Conservation (phyloP, 1,284 basidiomycete species). For the Ceratobasidium theobromae region DNA sequence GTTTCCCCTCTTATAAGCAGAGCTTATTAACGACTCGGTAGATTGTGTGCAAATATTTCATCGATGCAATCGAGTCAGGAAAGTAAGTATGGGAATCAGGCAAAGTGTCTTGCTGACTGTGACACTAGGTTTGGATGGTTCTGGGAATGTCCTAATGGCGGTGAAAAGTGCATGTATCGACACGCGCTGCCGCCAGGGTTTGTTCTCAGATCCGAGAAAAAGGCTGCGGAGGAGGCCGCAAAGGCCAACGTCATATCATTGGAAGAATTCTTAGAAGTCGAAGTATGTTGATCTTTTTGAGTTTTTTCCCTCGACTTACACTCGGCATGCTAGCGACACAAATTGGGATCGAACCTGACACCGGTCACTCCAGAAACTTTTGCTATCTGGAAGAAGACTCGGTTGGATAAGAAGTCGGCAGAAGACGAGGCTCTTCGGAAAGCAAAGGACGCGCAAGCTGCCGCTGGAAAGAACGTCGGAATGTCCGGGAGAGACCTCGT, state of each 20-base stretch:
- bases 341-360: conserved; percentile 87
- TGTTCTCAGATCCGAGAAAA: conserved; percentile 88
- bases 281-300: conserved; percentile 58
- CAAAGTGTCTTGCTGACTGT: background rate
- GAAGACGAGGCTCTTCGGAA: conserved; percentile 79
- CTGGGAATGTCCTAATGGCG: conserved; percentile 85
- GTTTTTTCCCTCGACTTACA: background rate
- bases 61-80: conserved; percentile 93
- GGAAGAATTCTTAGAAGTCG: conserved; percentile 97
- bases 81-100: conserved; percentile 57
- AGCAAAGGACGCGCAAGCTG: conserved; percentile 80
- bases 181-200: conserved; percentile 96
- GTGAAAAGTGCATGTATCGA: conserved; percentile 88
- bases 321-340: conserved; percentile 70
- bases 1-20: conserved; percentile 38
- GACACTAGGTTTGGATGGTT: conserved; percentile 79
- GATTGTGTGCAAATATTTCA: conserved; percentile 98
- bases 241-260: conserved; percentile 89
- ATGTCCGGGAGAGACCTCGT: conserved; percentile 97
- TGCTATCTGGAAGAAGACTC: conserved; percentile 91
- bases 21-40: conserved; percentile 41
- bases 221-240: conserved; percentile 79
- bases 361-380: conserved; percentile 96
- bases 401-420: conserved; percentile 89
- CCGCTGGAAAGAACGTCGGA: conserved; percentile 88